Base-by-base conservation (phyloP, 108 stramenopile species). In the Nitzschia putrida region DNA sequence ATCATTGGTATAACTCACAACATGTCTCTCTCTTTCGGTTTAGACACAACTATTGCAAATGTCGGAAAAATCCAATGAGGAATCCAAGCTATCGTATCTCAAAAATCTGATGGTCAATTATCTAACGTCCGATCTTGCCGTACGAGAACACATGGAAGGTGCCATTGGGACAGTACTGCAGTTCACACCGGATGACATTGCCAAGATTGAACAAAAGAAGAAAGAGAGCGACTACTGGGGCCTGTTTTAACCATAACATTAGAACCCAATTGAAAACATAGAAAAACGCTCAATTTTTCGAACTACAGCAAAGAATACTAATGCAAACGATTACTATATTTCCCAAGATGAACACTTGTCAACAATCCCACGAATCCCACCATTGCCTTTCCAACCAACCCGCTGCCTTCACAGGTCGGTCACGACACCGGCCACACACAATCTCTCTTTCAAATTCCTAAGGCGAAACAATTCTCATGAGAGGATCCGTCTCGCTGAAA, bases 31-130 rank as follows among this genome's bases (percentile, higher is more conserved):
- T 66, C 42, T 38, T 53, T 11, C 18, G 1, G 8, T 18, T 10
- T 40, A 56, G 67, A 39, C 67, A 23, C 54, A 51, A 4, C 24
- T 74, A 9, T 18, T 68, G 21, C 60, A 69, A 63, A 76, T 68
- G 45, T 66, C 66, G 29, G 49, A 64, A 18, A 57, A 66, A 39
- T 76, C 74, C 10, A 76, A 76, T 38, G 67, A 76, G 47, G 67
- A 82, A 21, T 88, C 90, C 45, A 94, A 89, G 65, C 47, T 94
- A 34, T 74, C 76, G 0, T 94, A 94, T 68, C 65, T 94, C 54
- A 78, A 83, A 64, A 94, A 94, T 70, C 58, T 94, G 0, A 90
- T 94, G 93, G 90, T 94, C 29, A 91, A 94, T 56, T 94, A 92
- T 60, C 64, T 94, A 10, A 78, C 80, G 34, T 86, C 90, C 0